A percentile compares a stretch with the other conserved stretches of the same genome.
Evolutionary conservation across 257 asterid species (phyloP).

Genomic region (Asclepias syriaca): DNA sequence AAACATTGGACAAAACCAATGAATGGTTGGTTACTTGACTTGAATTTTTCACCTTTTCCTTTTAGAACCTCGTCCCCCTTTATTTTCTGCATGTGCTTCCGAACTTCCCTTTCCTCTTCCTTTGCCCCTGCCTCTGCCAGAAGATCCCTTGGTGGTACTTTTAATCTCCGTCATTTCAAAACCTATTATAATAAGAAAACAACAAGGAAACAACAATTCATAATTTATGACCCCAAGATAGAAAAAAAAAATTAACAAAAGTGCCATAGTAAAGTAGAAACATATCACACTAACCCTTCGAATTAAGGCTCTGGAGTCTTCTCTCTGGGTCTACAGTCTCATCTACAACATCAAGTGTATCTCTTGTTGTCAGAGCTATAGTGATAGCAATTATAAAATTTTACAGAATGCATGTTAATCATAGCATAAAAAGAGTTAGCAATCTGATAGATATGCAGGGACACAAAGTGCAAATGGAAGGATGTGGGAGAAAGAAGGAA

Average conservation of each 20-base stretch:
- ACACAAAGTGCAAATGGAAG: not conserved
- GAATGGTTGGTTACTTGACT: not conserved
- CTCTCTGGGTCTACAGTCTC: slow-evolving; percentile 45
- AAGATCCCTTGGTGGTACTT: slow-evolving; percentile 48
- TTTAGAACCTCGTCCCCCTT: slow-evolving; percentile 47
- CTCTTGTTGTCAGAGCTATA: not conserved
- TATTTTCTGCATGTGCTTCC: slow-evolving; percentile 19
- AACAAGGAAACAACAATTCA: not conserved
- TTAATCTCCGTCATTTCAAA: slow-evolving; percentile 68
- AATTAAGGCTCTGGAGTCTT: slow-evolving; percentile 53
- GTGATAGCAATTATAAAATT: not conserved
- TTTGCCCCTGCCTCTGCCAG: slow-evolving; percentile 64
- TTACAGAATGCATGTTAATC: not conserved
- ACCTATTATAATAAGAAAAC: slow-evolving; percentile 25
- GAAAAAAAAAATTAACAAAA: not conserved
- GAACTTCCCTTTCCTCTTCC: slow-evolving; percentile 22
- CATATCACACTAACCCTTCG: slow-evolving; percentile 52
- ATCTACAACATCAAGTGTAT: slow-evolving; percentile 28
- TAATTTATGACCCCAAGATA: too few species aligned
- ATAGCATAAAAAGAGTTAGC: not conserved
- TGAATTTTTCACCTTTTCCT: slow-evolving; percentile 56
- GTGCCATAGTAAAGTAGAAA: not conserved
- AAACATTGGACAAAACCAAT: not conserved
- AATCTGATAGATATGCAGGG: not conserved
- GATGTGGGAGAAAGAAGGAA: not conserved